Base-by-base conservation (phyloP, 768 basidiomycete species). In the Leucosporidium scottii region DNA sequence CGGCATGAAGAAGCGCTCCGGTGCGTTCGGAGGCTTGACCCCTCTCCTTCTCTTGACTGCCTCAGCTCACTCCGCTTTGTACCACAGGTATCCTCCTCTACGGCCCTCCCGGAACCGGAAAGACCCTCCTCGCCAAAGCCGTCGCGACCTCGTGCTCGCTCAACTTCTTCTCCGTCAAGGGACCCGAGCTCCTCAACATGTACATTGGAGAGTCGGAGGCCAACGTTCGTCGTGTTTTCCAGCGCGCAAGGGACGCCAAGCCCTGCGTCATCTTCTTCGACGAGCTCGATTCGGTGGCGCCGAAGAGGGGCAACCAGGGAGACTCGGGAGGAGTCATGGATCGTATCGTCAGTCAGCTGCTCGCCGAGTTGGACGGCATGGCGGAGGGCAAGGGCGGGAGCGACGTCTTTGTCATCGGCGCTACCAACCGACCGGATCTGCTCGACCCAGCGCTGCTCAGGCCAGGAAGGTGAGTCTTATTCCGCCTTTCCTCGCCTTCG, bases 201-300 rank as follows among this genome's bases (percentile, higher is more conserved):
- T 98, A 92, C 76, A 94, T 98, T 75, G 96, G 96, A 51, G 96
- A 99, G 80, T 94, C 93, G 0, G 96, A 99, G 76, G 87, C 90
- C 1, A 87, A 88, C 74, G 82, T 99, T 25, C 86, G 96, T 23
- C 88, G 89, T 27, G 90, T 99, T 8, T 99, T 98, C 78, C 85
- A 84, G 56, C 87, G 91, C 69, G 96, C 74, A n/a, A 57, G 74
- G 13, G 74, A 76, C 57, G 75, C 96, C 1, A 84, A 85, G 60
- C 81, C 83, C 34, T 97, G 92, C 75, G 92, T 98, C 73, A 85
- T 99, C 63, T 89, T 99, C 48, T 80, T 99, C 56, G 96, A 99
- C 74, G 96, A 99, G 79, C 85, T 99, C 3, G 96, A 99, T 73
- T 93, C 94, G 2, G 80, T 99, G 25, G 94, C 91, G 68, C 96